Evolutionary conservation across 768 basidiomycete species (phyloP), one percentile per base, ranked within the genome.

Genomic region (Termitomyces sp.): DNA sequence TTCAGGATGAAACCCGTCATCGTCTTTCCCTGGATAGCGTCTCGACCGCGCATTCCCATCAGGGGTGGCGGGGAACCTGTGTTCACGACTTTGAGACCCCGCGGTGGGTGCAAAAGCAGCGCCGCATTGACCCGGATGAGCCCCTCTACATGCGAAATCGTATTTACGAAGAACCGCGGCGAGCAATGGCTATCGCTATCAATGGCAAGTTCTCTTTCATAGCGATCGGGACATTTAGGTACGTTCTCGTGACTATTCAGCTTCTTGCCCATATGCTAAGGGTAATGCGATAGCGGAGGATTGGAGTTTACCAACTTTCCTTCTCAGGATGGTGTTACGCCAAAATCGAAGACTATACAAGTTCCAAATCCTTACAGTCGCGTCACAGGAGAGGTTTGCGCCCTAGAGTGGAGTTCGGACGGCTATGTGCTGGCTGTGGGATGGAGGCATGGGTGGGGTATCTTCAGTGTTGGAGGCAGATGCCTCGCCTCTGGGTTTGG

Each of bases 401-500:
- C 82, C 11, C 77, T 96, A 69, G 85, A 93, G 63, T 98, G 95
- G 96, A 95, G 91, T 50, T 91, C 91, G 0, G 97, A 99, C 71
- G 96, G 96, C 2, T 95, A 95, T 71, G 92, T 92, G 6, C 76
- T 99, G 11, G 95, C 95, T 34, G 93, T 94, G 2, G 96, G 93
- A 0, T 97, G 93, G 90, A 80, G 85, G 59, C 72, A 81, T 53
- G 95, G 93, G 7, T 98, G 95, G 95, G 91, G 86, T 3, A 80
- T 96, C 5, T 90, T 94, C 73, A 94, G 89, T 66, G 86, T 94
- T 11, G 90, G 91, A 12, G 96, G 96, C 6, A 80, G 93, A 53
- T 91, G 95, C 65, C 78, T 92, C 29, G 88, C 89, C 1, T 92
- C 85, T 73, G 84, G 83, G 10, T 84, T 93, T 64, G 86, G 85